These are phyloP conservation scores for Pythium phragmitis DNA, from an alignment of 352 stramenopile genomes.

Conservation along the genomic window DNA sequence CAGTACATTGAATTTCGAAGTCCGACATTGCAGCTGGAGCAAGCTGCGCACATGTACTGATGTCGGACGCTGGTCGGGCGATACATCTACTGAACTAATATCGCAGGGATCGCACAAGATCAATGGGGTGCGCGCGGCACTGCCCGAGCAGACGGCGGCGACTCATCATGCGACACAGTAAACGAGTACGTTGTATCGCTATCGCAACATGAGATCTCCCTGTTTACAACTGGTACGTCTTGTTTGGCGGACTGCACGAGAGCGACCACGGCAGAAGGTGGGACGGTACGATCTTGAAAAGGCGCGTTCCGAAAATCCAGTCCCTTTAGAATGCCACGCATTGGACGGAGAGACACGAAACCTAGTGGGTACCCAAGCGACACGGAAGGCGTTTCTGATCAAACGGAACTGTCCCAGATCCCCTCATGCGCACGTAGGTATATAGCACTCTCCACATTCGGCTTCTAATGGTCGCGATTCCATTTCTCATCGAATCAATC, in stretches of 20 bases:
- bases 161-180: no score
- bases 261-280: neutral
- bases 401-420: no score
- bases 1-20: conserved; percentile 1
- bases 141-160: no score
- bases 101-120: neutral
- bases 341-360: neutral
- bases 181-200: no score
- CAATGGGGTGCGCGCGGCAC: no score
- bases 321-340: neutral
- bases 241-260: no score
- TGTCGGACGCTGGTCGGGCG: conserved; percentile 10
- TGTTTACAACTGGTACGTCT: no score
- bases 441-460: neutral
- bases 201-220: no score
- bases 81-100: neutral
- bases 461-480: conserved; percentile 3
- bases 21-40: neutral
- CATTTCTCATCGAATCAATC: conserved; percentile 1
- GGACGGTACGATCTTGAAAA: neutral
- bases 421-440: neutral
- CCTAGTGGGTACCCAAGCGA: neutral
- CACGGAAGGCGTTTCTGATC: neutral
- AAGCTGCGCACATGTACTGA: neutral
- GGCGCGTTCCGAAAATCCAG: neutral